phyloP scores from a whole-genome alignment of 192 early-diverging fungal species.

The Rhizophagus prolifer region DNA sequence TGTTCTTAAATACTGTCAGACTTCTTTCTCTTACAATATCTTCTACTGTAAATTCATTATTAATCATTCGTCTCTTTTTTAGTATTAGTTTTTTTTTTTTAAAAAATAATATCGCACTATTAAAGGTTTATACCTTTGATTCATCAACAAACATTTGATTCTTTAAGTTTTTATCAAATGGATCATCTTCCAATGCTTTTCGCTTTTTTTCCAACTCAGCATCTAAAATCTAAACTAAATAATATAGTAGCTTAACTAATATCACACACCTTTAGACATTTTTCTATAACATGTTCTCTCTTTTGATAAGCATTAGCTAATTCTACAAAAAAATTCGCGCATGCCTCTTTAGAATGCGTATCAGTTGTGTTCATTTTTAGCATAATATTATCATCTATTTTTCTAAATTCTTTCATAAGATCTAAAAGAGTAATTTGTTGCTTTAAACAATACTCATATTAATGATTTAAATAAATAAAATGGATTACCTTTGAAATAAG shows the following conservation, averaged over 20 bases:
- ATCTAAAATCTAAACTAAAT: conserved; percentile 42
- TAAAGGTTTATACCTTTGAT: conserved; percentile 9
- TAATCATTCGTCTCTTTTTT: conserved; percentile 63
- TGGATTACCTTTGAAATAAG: conserved; percentile 24
- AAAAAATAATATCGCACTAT: background rate
- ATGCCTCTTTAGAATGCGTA: conserved; percentile 59
- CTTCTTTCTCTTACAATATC: conserved; percentile 69
- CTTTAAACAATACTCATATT: background rate
- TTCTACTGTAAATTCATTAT: conserved; percentile 68
- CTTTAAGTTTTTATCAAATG: conserved; percentile 16
- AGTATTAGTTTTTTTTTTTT: background rate
- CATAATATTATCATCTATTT: conserved; percentile 81
- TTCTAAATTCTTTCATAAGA: conserved; percentile 66
- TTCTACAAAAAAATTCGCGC: conserved; percentile 62
- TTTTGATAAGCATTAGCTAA: conserved; percentile 64
- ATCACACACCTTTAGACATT: conserved; percentile 59
- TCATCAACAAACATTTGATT: conserved; percentile 17
- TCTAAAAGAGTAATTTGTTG: conserved; percentile 41
- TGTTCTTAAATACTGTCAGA: conserved; percentile 64
- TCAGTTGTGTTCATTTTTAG: conserved; percentile 73
- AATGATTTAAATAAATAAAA: background rate
- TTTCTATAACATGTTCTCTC: conserved; percentile 65
- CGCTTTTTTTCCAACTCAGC: conserved; percentile 37
- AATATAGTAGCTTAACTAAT: background rate
- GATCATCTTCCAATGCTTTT: conserved; percentile 16